Conservation (phyloP, 352 stramenopile genomes). For the Phytophthora parvispora region DNA sequence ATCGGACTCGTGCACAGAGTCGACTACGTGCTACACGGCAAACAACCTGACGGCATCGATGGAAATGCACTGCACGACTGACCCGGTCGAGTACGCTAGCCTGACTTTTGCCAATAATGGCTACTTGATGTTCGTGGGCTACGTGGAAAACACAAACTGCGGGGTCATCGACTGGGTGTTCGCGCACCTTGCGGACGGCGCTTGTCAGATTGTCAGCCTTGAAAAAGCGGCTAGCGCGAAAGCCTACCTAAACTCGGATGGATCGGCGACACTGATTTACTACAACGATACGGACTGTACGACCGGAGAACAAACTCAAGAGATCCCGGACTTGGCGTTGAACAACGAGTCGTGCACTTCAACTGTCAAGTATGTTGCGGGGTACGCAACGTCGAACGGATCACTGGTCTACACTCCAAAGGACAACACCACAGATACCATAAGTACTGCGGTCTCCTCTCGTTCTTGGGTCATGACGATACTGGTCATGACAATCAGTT, state of each 20-base stretch:
- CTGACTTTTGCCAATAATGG: constrained; percentile 1
- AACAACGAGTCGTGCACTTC: constrained; percentile 9
- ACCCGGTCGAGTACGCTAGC: not conserved
- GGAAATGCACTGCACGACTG: constrained; percentile 5
- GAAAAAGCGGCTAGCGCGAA: constrained; percentile 5
- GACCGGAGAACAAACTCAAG: not conserved
- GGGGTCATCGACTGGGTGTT: constrained; percentile 1
- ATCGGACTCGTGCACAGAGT: not conserved
- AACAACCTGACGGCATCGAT: not conserved
- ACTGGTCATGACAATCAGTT: not conserved
- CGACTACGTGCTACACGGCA: not conserved
- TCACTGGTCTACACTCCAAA: constrained; percentile 1
- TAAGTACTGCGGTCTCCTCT: not conserved
- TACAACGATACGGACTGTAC: constrained; percentile 6
- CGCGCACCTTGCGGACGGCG: constrained; percentile 1
- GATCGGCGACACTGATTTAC: not conserved
- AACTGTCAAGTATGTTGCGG: constrained; percentile 1
- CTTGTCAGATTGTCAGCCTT: constrained; percentile 2
- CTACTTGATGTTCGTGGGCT: constrained; percentile 8
- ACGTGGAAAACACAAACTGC: constrained; percentile 4
- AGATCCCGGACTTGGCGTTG: not conserved
- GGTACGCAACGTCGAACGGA: constrained; percentile 1
- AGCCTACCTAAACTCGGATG: constrained; percentile 5
- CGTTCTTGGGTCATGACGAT: not conserved
- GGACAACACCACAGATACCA: not conserved